Base-by-base conservation (phyloP, 768 basidiomycete species). In the Boletus fagicola region DNA sequence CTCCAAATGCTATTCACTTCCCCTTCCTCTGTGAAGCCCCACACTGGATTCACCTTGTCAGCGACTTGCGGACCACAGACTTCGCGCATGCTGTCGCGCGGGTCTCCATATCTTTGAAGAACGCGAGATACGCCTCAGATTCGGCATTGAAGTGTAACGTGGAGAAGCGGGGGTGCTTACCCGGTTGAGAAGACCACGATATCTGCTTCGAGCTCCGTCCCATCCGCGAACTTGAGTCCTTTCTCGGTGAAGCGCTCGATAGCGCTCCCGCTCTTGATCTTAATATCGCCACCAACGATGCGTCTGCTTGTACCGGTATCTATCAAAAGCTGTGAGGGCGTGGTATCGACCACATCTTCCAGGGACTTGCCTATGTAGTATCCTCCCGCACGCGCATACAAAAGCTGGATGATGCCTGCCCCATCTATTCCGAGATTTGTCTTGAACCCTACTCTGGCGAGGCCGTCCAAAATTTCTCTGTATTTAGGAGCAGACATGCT, bases 21-120 rank as follows among this genome's bases (percentile, higher is more conserved):
- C 0, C 86, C 84, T 72, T 91, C 84, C 20, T 77, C 72, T 58
- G 85, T 78, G 47, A 87, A 54, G n/a, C 86, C 83, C 89, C 88
- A 84, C 18, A 88, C 68, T 13, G 73, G 71, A 36, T 78, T 75
- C 56, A 85, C 73, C 65, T 77, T 73, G 53, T 76, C 65, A 0
- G 74, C 76, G 3, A 82, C 64, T 35, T 79, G 72, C 12, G 78
- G 72, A 1, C 80, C 83, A 43, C 82, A 78, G 5, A 86, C 67
- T 0, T 72, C 68, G 39, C 70, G 72, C 49, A 83, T 66, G 24
- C 75, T 70, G 13, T 74, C 72, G 22, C 72, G 72, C 0, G 75
- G 64, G 61, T 82, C 77, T 16, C 80, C 80, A 45, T 80, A 77
- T 8, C 84, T 86, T 54, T 7, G 18, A 9, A 38, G 5, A 33